Evolutionary conservation across 2,329 filamentous ascomycete genomes (phyloP), one percentile per base, ranked within the genome.

Genomic region (Calonectria crousiana): DNA sequence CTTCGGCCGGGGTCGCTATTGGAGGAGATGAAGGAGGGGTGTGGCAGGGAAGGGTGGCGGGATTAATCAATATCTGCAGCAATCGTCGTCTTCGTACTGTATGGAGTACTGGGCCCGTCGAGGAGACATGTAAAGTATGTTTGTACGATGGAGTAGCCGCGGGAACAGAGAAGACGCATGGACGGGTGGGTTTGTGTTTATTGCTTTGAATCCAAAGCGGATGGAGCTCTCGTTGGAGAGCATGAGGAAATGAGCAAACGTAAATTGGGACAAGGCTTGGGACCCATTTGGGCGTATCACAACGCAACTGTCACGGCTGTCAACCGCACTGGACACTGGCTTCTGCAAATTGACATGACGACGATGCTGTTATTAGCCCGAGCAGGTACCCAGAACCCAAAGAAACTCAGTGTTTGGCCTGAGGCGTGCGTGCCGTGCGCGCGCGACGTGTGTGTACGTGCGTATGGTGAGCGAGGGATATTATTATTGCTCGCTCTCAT

Each of bases 61-160:
- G 58, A 73, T 73, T 60, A 73, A 72, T 67, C 47, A 67, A 67
- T 67, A 67, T 62, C 53, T 58, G 49, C 53, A 60, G 68, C 41
- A 65, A 28, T 38, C 47, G 58, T 65, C 44, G 68, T 65, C 58
- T 52, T 44, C n/a, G 60, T 67, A 68, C 70, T 62, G 71, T 73
- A 73, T 56, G 68, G 68, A 70, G 68, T 56, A 58, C 65, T 28
- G 34, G 36, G 49, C 32, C 56, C 60, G 32, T 69, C 56, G 34
- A 62, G 58, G 47, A 41, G 58, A 36, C 68, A 73, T 58, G 66
- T 67, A 72, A 56, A 23, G 34, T 28, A 34, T 30, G 47, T 60
- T 72, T 64, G 71, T 71, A 66, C 62, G 52, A 67, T 72, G 69
- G 69, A 72, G 69, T 72, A 58, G 51, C 71, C 58, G 58, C 41